Evolutionary conservation across 345 rosid species (phyloP), one percentile per base, ranked within the genome.

Genomic region (Conringia planisiliqua): DNA sequence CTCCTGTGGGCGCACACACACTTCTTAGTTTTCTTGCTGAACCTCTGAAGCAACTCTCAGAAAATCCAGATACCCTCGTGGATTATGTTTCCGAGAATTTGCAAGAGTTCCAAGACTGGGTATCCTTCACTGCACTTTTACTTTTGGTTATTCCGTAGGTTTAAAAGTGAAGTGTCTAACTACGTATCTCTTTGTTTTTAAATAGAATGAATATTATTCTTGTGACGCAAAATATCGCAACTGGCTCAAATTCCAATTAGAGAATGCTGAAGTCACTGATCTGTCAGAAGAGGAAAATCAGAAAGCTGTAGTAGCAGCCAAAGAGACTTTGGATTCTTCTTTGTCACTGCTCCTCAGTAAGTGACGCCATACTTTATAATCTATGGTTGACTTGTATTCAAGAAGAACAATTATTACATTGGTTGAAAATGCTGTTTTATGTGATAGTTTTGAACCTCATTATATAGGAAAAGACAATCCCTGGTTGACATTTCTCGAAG

Each of bases 101-200:
- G 79, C 90, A 85, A 67, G 99, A 95, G 84, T 92, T 95, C 78
- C 82, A 90, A 68, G 96, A 92, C 76, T 95, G 99, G 99, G 99
- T 95, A 86, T 68, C 76, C 79, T 58, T 71, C 55, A 17, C 64
- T 67, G 62, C 71, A 39, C 40, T 44, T 81, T 14, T 43, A 2
- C 20, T 73, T 32, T 62, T 27, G 35, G 9, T 69, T 62, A 71
- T 36, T 56, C 33, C 61, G 35, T 72, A 33, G 47, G 56, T 71
- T 51, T 50, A 48, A 71, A 27, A 38, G 36, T 54, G 27, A 7
- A 59, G 30, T 39, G 24, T 64, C 54, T 29, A 63, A 30, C 50
- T 57, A 69, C 32, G 1, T 24, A 9, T 57, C 64, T 32, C 47
- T 72, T 40, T 71, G 26, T 32, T 52, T 62, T 80, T 67, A 40